Evolutionary conservation across 495 filamentous ascomycete genomes (phyloP), one percentile per base, ranked within the genome.

Genomic region (Penicillium subrubescens): DNA sequence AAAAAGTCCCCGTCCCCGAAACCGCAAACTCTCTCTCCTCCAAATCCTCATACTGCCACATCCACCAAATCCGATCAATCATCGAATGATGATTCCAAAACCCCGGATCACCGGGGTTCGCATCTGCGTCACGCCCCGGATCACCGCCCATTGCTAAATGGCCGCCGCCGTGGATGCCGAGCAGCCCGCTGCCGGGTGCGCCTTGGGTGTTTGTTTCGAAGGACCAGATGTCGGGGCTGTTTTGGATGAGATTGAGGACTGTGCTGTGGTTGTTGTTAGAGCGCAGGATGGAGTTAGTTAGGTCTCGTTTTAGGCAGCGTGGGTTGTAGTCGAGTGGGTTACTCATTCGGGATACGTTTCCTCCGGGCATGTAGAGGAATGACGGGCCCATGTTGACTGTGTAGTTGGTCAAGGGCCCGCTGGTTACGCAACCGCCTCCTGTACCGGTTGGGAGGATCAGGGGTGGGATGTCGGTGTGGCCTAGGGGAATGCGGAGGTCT

Each of bases 31-130:
- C 70, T 6, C 87, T 76, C 23, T 77, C 75, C 57, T 66, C 55
- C 23, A 77, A 71, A 65, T 91, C 82, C 57, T 84, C 67, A 54
- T 80, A 84, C 76, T 92, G 89, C 90, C 90, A 92, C 29, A 87
- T 86, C 84, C 87, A 89, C 79, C 83, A 92, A 5, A 86, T 69
- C 41, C 86, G 84, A 73, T 92, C 90, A 59, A 93, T 83, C 79
- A 86, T 85, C 5, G 81, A 85, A 71, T 92, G 90, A 72, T 92
- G 89, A 23, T 88, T 79, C 67, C 78, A 92, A 74, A 92, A 92
- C 14, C 79, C 82, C 8, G 89, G 89, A 61, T 92, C 90, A 8
- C 86, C 85, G 3, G 88, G 83, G 33, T 81, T 86, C 21, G 77
- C 79, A 65, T 81, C 90, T 39, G 87, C 68, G 71, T 90, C 88